These are phyloP conservation scores for Pythium sp. DNA, from an alignment of 352 stramenopile genomes.

Conservation along the genomic window DNA sequence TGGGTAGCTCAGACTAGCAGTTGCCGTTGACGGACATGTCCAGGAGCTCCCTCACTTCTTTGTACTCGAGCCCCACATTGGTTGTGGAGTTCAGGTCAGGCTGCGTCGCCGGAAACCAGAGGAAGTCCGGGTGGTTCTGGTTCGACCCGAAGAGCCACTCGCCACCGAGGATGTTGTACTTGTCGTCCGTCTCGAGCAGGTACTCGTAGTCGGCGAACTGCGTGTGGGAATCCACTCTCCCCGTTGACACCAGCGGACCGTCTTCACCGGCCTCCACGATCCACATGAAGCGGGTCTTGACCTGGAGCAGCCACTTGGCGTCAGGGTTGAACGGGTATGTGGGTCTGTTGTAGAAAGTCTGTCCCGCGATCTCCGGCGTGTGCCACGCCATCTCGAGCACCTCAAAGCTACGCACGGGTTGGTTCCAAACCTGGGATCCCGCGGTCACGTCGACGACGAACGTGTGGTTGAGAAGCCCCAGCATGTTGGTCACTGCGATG, in stretches of 20 bases:
- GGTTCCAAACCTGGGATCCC: conserved; percentile 63
- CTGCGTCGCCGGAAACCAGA: conserved; percentile 57
- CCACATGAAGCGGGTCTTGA: conserved; percentile 61
- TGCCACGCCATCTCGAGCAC: conserved; percentile 44
- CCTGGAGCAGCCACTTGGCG: conserved; percentile 46
- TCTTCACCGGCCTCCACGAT: conserved; percentile 54
- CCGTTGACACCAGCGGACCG: conserved; percentile 46
- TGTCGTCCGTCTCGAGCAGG: conserved; percentile 61
- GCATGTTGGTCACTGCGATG: conserved; percentile 47
- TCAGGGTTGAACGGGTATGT: conserved; percentile 68
- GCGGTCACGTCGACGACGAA: conserved; percentile 55
- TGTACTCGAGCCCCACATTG: conserved; percentile 43
- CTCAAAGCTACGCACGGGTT: conserved; percentile 45
- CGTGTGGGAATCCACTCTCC: conserved; percentile 44
- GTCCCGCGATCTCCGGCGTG: conserved; percentile 31
- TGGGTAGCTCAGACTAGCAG: conserved; percentile 15
- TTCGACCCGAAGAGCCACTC: conserved; percentile 63
- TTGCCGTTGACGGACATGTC: conserved; percentile 27
- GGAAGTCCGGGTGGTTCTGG: conserved; percentile 60
- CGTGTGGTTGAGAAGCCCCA: conserved; percentile 41
- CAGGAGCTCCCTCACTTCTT: conserved; percentile 45
- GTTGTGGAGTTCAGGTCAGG: conserved; percentile 37
- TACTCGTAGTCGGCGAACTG: conserved; percentile 67
- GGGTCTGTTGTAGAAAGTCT: conserved; percentile 41
- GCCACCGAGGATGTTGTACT: conserved; percentile 61